Percentiles rank a stretch among this genome's conserved stretches.
Evolutionary conservation across 768 basidiomycete genomes (phyloP).

Genomic region (Boletellus ananiceps): DNA sequence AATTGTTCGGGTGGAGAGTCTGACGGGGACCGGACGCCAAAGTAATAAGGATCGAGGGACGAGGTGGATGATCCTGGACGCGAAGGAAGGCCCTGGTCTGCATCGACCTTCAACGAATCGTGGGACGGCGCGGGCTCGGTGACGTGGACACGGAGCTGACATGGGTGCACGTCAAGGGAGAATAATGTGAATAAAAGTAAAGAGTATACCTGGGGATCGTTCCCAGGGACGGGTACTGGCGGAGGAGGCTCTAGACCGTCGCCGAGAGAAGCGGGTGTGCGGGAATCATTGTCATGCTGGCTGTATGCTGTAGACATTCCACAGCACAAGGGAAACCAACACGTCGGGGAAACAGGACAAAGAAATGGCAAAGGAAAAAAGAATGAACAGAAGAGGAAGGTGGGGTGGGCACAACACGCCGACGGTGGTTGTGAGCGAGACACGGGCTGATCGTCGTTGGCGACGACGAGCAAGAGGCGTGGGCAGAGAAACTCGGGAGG

Average conservation of each 20-base stretch:
- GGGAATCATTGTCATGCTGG: constrained; percentile 36
- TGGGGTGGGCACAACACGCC: not conserved
- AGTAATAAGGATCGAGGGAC: constrained; percentile 87
- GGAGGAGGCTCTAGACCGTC: constrained; percentile 38
- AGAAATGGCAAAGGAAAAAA: not conserved
- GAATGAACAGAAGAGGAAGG: constrained; percentile 12
- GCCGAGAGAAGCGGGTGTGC: constrained; percentile 42
- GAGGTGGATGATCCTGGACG: constrained; percentile 75
- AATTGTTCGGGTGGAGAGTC: constrained; percentile 57
- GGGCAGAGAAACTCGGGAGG: constrained; percentile 25
- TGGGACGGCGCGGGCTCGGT: constrained; percentile 37
- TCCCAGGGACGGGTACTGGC: constrained; percentile 21
- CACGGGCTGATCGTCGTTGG: constrained; percentile 25
- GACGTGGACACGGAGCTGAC: constrained; percentile 46
- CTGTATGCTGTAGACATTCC: constrained; percentile 42
- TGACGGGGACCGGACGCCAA: constrained; percentile 65
- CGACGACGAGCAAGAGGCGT: constrained; percentile 32
- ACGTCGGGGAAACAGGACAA: constrained; percentile 18
- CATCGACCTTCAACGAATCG: constrained; percentile 35
- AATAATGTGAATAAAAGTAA: not conserved
- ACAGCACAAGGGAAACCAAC: constrained; percentile 35
- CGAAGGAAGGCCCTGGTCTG: constrained; percentile 42
- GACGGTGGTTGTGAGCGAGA: not conserved
- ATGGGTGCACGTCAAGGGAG: constrained; percentile 8
- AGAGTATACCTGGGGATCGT: constrained; percentile 13